Conservation (phyloP, 257 asterid genomes). For the Solanum verrucosum region DNA sequence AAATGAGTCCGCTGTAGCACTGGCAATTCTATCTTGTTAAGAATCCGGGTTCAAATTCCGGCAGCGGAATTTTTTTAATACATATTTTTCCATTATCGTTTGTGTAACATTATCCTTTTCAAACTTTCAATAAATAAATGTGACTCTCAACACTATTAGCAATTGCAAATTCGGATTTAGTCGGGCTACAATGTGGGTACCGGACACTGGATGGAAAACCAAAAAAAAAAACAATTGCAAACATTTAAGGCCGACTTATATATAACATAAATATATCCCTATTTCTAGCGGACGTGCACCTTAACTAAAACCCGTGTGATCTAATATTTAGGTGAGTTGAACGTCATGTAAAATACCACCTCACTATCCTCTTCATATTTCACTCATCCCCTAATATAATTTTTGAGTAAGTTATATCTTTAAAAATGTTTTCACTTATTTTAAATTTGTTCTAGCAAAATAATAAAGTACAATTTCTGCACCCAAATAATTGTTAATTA, state of each 20-base stretch:
- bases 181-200: rapidly evolving
- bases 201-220: rapidly evolving
- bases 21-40: background rate
- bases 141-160: background rate
- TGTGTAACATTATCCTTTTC: background rate
- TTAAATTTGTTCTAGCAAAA: too few relatives aligned
- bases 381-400: too few relatives aligned
- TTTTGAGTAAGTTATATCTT: too few relatives aligned
- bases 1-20: background rate
- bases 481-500: too few relatives aligned
- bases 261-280: too few relatives aligned
- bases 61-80: background rate
- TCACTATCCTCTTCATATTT: too few relatives aligned
- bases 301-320: too few relatives aligned
- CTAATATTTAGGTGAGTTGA: background rate
- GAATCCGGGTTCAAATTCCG: background rate
- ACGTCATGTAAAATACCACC: background rate
- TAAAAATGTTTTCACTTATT: too few relatives aligned
- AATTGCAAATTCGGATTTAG: too few relatives aligned
- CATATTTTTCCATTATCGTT: too few relatives aligned
- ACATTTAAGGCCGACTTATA: background rate
- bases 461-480: too few relatives aligned
- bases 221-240: background rate
- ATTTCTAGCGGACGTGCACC: too few relatives aligned
- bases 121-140: background rate